Base-by-base conservation (phyloP, 495 filamentous ascomycete genomes). In the Neurospora africana region DNA sequence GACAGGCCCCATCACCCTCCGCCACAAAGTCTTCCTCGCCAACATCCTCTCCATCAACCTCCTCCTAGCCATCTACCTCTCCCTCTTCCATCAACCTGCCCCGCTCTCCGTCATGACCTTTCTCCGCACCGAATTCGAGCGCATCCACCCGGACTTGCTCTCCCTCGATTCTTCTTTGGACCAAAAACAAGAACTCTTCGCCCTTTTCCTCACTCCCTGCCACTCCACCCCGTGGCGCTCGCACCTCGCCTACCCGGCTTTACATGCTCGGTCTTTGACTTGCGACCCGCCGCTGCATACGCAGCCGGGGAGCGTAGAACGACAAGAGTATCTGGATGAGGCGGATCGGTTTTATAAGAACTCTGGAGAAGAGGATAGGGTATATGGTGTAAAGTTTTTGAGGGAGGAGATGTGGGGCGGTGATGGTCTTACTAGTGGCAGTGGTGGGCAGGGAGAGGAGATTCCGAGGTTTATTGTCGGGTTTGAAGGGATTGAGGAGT, bases 191-290 rank as follows among this genome's bases (percentile, higher is more conserved):
- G 82, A 86, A 38, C 89, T 91, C 37, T 93, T 92, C 43, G 91
- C 89, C 8, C 92, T 90, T 5, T 98, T 98, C 81, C 86, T 99
- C n/a, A 97, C 95, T 86, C 95, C 96, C 19, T 99, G 95, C 81
- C 96, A 99, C 84, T 92, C 91, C 75, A 98, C 94, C 10, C 95
- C 95, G n/a, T 99, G 95, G 96, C 91, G 93, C 72, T 92, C 90
- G 7, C 93, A 94, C 77, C 86, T 98, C 39, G 84, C 94, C 44
- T 86, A 93, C 76, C 87, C 92, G 1, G 81, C 82, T 61, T 89
- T 97, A 36, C 82, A 89, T 71, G 93, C 93, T 4, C 94, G 95
- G 88, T 95, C 95, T 0, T 84, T 98, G 13, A 91, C 91, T 10
- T 99, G 95, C 80, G 94, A 98, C 74, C 95, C 96, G 19, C 95